Base-by-base conservation (phyloP, 768 basidiomycete genomes). In the Leucocoprinus sp. region DNA sequence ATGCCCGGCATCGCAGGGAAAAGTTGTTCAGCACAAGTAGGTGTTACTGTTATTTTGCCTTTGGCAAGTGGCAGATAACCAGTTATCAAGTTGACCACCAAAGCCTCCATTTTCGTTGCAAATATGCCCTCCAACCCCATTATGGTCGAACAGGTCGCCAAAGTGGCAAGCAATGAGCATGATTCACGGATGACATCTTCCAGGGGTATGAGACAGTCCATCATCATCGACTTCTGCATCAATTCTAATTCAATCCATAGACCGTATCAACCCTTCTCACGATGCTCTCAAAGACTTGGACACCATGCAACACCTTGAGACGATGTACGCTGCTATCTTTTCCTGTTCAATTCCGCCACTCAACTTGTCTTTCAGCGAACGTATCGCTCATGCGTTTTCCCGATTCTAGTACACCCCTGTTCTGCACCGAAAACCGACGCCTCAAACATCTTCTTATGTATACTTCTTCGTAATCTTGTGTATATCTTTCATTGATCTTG, bases 301-400 rank as follows among this genome's bases (percentile, higher is more conserved):
- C 26, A 28, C 26, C 12, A 6, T 8, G 15, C 39, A 48, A 23
- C 33, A 48, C 18, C 24, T 29, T 2, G 31, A 41, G 23, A 48
- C 46, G 4, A 48, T 48, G 46, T 48, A 28, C 26, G 46, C 4
- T 31, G 5, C 8, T 15, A 11, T n/a, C n/a, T 22, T 8, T 33
- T 22, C 12, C 4, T 3, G 12, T 27, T 9, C 6, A 18, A 23
- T n/a, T n/a, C n/a, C n/a, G 3, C 14, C 26, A 11, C 14, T 31
- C 37, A 31, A n/a, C 3, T 14, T n/a, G 1, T 15, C 21, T 14
- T 31, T 8, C 28, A 48, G 46, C 33, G 46, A 48, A 23, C 46
- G 46, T 19, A 48, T 48, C 22, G 46, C 46, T 24, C 46, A 28
- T 12, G 46, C 23, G 2, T 48, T 48, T 22, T 48, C 42, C 8